These are phyloP conservation scores for Akanthomyces muscarius DNA, from an alignment of 2,329 filamentous ascomycete genomes.

Conservation along the genomic window DNA sequence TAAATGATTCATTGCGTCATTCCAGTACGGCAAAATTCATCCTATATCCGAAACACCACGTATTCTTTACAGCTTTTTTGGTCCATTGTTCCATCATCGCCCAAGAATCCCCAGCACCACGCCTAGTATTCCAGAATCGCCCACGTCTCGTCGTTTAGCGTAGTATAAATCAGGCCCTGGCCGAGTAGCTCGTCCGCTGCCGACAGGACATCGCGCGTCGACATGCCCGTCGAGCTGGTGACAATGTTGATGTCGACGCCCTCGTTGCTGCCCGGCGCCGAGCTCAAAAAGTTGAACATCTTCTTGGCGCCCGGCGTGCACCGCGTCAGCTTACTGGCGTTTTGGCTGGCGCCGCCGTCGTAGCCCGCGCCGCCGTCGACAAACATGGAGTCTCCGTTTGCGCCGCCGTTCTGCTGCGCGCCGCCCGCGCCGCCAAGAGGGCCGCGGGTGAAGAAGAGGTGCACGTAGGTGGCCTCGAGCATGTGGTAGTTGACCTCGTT, in stretches of 20 bases:
- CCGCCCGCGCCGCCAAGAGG: slow-evolving; percentile 44
- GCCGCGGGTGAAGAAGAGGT: slow-evolving; percentile 77
- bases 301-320: slow-evolving; percentile 59
- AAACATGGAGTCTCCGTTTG: slow-evolving; percentile 32
- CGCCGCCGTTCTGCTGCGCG: slow-evolving; percentile 27
- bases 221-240: slow-evolving; percentile 60
- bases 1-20: slow-evolving; percentile 11
- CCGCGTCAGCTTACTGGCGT: slow-evolving; percentile 36
- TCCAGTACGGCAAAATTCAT: slow-evolving; percentile 4
- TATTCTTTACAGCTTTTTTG: slow-evolving; percentile 10
- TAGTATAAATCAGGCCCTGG: slow-evolving; percentile 78
- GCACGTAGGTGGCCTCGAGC: slow-evolving; percentile 83
- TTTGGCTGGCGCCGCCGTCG: slow-evolving; percentile 29
- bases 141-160: slow-evolving; percentile 90
- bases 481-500: slow-evolving; percentile 94
- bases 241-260: slow-evolving; percentile 80
- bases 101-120: neutral
- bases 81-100: neutral
- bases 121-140: slow-evolving; percentile 67
- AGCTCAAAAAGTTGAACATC: slow-evolving; percentile 68
- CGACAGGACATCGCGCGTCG: slow-evolving; percentile 64
- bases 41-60: slow-evolving; percentile 16
- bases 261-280: slow-evolving; percentile 68
- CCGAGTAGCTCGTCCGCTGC: slow-evolving; percentile 78
- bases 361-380: slow-evolving; percentile 37